Percentiles rank a stretch among this genome's conserved stretches.
phyloP scores from a whole-genome alignment of 371 early-diverging fungal species.

The Circinella umbellata region DNA sequence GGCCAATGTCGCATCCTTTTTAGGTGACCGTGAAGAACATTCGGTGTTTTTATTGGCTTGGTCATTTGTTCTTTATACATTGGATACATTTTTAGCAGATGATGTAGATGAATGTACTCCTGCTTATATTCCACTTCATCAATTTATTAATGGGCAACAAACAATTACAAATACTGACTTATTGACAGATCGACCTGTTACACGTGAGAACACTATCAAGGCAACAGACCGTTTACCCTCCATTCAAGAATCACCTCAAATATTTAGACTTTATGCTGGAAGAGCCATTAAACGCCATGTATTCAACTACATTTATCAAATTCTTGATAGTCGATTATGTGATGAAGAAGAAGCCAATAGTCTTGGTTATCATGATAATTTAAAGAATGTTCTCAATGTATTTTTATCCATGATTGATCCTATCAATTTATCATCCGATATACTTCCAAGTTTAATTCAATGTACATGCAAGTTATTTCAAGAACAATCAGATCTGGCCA shows the following conservation, averaged over 20 bases:
- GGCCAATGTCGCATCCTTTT: constrained; percentile 30
- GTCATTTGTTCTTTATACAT: constrained; percentile 39
- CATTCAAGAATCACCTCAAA: constrained; percentile 27
- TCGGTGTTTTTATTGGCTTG: constrained; percentile 45
- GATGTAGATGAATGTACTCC: constrained; percentile 13
- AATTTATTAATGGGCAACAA: constrained; percentile 19
- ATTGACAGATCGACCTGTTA: constrained; percentile 26
- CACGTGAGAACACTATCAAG: constrained; percentile 12
- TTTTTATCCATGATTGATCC: constrained; percentile 41
- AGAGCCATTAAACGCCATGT: constrained; percentile 42
- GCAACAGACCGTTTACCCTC: constrained; percentile 6
- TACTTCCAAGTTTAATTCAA: constrained; percentile 33
- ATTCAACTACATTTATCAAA: constrained; percentile 22
- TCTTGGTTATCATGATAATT: constrained; percentile 29
- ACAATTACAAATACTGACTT: constrained; percentile 5
- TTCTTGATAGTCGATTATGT: constrained; percentile 32
- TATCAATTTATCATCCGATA: constrained; percentile 28
- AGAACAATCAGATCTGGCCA: constrained; percentile 34
- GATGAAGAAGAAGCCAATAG: constrained; percentile 38
- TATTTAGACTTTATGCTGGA: constrained; percentile 33
- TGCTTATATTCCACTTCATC: constrained; percentile 20
- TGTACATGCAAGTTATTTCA: constrained; percentile 27
- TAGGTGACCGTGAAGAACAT: constrained; percentile 35
- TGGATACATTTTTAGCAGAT: constrained; percentile 16
- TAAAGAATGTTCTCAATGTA: constrained; percentile 27